Evolutionary conservation across 768 basidiomycete species (phyloP).

Genomic region (Heimioporus sp.): DNA sequence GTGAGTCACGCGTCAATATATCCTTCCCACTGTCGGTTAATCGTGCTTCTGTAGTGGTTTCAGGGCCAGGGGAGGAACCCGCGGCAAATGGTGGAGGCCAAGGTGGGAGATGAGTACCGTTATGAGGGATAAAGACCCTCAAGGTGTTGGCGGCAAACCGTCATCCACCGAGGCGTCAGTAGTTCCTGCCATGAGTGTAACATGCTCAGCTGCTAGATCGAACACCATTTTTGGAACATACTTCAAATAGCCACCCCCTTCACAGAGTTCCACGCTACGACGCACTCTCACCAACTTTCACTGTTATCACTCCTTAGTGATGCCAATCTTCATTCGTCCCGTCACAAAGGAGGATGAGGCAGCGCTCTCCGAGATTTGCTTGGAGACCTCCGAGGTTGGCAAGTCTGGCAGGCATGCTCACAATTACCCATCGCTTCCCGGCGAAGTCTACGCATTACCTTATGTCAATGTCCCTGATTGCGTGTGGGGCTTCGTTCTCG

Average conservation of each 20-base stretch:
- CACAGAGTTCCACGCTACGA: background rate
- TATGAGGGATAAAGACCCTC: background rate
- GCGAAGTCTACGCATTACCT: conserved; percentile 72
- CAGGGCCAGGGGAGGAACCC: conserved; percentile 30
- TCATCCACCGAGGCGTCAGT: background rate
- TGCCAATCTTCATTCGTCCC: conserved; percentile 51
- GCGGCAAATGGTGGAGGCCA: conserved; percentile 17
- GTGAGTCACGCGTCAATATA: conserved; percentile 39
- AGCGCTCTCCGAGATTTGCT: conserved; percentile 67
- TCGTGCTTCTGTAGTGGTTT: conserved; percentile 19
- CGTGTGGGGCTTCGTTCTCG: conserved; percentile 75
- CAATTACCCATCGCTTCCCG: conserved; percentile 61
- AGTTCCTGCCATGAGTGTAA: background rate
- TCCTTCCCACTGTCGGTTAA: background rate
- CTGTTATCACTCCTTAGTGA: conserved; percentile 5
- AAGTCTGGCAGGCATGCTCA: conserved; percentile 61
- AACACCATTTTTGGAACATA: background rate
- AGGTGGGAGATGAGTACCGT: conserved; percentile 21
- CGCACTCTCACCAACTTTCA: background rate
- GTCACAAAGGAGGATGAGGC: conserved; percentile 52
- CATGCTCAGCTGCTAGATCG: conserved; percentile 9
- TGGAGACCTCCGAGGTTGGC: conserved; percentile 73
- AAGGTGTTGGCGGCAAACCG: no score
- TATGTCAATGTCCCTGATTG: conserved; percentile 62
- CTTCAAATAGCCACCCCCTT: background rate